Conservation (phyloP, 2,329 filamentous ascomycete genomes). For the Chaetomium sp. region DNA sequence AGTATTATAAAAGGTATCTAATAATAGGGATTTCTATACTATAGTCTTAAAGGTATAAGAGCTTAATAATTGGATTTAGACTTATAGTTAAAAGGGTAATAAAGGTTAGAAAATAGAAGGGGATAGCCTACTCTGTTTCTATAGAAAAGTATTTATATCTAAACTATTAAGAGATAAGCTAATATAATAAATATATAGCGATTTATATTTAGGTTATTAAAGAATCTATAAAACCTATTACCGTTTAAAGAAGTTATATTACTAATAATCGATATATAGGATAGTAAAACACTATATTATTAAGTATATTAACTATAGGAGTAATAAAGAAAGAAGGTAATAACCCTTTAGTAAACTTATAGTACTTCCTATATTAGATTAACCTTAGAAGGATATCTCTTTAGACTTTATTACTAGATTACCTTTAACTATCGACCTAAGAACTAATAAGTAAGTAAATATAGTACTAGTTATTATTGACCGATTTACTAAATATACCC, state of each 20-base stretch:
- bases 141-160: not conserved
- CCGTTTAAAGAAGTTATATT: not conserved
- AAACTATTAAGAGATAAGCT: not conserved
- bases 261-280: not conserved
- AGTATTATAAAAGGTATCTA: too few species aligned
- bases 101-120: too few species aligned
- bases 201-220: not conserved
- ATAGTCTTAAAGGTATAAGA: too few species aligned
- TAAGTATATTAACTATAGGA: not conserved
- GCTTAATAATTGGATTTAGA: too few species aligned
- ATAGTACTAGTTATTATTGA: not conserved
- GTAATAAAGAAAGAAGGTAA: not conserved
- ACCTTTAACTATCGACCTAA: not conserved
- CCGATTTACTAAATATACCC: not conserved
- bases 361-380: not conserved
- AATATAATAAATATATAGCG: not conserved
- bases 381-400: not conserved
- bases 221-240: not conserved
- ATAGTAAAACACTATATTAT: not conserved
- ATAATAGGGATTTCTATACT: too few species aligned
- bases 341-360: not conserved
- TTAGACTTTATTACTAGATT: not conserved
- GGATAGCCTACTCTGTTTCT: not conserved
- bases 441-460: not conserved
- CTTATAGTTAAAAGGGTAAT: too few species aligned